Evolutionary conservation across 2,329 filamentous ascomycete genomes (phyloP).

Genomic region (Stylonectria norvegica): DNA sequence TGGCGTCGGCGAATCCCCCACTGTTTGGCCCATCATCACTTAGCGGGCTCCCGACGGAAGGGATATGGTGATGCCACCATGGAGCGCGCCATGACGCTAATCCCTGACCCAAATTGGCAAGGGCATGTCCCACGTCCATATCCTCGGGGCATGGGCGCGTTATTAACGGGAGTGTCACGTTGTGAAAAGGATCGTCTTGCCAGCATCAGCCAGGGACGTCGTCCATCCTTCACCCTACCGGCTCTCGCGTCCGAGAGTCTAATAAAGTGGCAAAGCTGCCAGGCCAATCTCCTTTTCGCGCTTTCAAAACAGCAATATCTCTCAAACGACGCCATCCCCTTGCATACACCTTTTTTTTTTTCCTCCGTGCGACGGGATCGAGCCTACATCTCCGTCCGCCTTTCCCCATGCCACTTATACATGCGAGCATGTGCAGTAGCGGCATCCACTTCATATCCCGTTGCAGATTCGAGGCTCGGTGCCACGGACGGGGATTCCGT

Average conservation of each 20-base stretch:
- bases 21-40: constrained; percentile 14
- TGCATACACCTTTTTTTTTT: too few species aligned
- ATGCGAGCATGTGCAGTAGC: constrained; percentile 10
- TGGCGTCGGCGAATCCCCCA: constrained; percentile 18
- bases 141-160: constrained; percentile 18
- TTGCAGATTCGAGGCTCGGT: too few species aligned
- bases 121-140: constrained; percentile 15
- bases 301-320: constrained; percentile 11
- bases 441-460: constrained; percentile 6
- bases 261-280: too few species aligned
- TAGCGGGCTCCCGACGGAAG: constrained; percentile 8
- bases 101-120: constrained; percentile 5
- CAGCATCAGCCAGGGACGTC: too few species aligned
- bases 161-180: constrained; percentile 21
- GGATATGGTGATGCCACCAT: constrained; percentile 17
- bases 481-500: too few species aligned
- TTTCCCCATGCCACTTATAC: constrained; percentile 2
- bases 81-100: constrained; percentile 11
- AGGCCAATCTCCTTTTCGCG: constrained; percentile 15
- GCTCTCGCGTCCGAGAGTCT: too few species aligned
- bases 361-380: not conserved
- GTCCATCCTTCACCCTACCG: too few species aligned
- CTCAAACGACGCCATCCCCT: constrained; percentile 4
- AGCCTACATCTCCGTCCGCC: constrained; percentile 6
- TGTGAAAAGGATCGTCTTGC: constrained; percentile 18